Evolutionary conservation across 805 yeast genomes (phyloP), one percentile per base, ranked within the genome.

Genomic region (Clavispora fructus): DNA sequence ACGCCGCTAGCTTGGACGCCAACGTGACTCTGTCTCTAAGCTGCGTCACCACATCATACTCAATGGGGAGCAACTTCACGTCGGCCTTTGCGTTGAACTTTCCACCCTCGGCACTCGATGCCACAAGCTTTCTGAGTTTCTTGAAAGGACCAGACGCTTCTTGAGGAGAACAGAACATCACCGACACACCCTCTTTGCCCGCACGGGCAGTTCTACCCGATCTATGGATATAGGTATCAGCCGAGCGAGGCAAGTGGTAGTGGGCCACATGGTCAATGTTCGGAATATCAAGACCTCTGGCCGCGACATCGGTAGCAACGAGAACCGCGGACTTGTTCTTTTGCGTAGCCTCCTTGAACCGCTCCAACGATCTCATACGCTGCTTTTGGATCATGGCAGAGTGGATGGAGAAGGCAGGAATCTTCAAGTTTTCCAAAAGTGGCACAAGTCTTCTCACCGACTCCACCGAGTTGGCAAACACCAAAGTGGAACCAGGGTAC

Each of bases 201-300:
- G 95, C 97, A 73, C 99, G 85, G 0, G 96, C 98, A n/a, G 99
- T 94, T 77, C 99, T 83, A 50, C 99, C 99, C 1, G 97, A 87
- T 64, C 99, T 78, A 67, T 94, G 99, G 55, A 94, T 83, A 61
- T 94, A 94, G 42, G 89, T 82, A 60, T 94, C 99, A 0, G 97
- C 97, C 13, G 95, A 76, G 51, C 98, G 76, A 10, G 99, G 98
- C 51, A 94, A 74, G 66, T 94, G 97, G 61, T 92, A 94, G 65
- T 94, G 99, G 17, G 92, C 87, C 41, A 94, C 98, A 64, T 94
- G 98, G 56, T 90, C 84, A 43, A 94, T 91, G 40, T 78, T 79
- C 2, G 95, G 85, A 45, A 94, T 89, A 73, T 94, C 99, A 49
- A 94, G 75, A 49, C 99, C 99, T 73, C 99, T 80, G 4, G 99